Conservation (phyloP, 2,329 filamentous ascomycete genomes). For the Coleophoma eucalyptorum region DNA sequence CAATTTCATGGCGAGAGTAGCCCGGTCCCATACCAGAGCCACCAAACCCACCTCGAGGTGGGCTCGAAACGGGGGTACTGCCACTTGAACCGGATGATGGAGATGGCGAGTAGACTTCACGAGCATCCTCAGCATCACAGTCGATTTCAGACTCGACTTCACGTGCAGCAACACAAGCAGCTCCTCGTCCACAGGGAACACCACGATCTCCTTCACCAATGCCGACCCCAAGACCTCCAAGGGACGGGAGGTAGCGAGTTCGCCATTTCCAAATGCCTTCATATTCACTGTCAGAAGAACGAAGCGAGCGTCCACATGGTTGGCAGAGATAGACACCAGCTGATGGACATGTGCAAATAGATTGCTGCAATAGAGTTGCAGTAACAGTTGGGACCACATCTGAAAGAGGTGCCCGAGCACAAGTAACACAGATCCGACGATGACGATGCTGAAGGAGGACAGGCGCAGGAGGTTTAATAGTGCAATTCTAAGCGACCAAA, state of each 20-base stretch:
- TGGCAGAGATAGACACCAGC: slow-evolving; percentile 79
- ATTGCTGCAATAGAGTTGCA: slow-evolving; percentile 9
- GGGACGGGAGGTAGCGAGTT: slow-evolving; percentile 76
- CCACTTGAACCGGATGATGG: slow-evolving; percentile 6
- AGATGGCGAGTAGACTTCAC: slow-evolving; percentile 19
- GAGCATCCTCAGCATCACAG: slow-evolving; percentile 73
- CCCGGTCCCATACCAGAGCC: slow-evolving; percentile 57
- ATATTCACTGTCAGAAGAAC: slow-evolving; percentile 55
- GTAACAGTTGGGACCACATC: slow-evolving; percentile 43
- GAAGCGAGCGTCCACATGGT: slow-evolving; percentile 72
- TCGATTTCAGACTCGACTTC: slow-evolving; percentile 82
- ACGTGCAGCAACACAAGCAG: slow-evolving; percentile 70
- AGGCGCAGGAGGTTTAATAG: slow-evolving; percentile 73
- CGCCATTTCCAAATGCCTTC: slow-evolving; percentile 83
- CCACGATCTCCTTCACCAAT: slow-evolving; percentile 86
- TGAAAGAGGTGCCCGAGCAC: slow-evolving; percentile 67
- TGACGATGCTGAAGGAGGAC: slow-evolving; percentile 68
- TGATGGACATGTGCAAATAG: slow-evolving; percentile 31
- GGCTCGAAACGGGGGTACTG: slow-evolving; percentile 10
- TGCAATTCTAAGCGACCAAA: slow-evolving; percentile 67
- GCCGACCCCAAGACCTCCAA: slow-evolving; percentile 77
- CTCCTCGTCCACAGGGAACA: slow-evolving; percentile 79
- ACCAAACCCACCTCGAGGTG: slow-evolving; percentile 15
- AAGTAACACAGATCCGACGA: slow-evolving; percentile 75
- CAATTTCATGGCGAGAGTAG: slow-evolving; percentile 83